Conservation (phyloP, 495 filamentous ascomycete genomes). For the Neurospora sp. region DNA sequence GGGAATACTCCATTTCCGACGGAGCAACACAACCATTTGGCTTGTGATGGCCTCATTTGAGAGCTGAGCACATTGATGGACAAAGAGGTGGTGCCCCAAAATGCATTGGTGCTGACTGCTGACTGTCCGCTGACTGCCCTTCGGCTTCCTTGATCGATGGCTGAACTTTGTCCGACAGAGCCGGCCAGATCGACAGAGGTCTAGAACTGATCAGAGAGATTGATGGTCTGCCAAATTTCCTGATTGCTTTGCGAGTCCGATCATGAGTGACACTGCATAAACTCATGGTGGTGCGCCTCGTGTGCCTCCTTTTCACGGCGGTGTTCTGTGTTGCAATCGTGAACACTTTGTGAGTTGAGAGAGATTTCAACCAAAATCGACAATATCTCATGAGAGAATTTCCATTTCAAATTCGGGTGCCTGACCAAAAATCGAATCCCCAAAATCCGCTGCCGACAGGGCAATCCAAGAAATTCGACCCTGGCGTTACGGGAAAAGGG, state of each 20-base stretch:
- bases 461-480: neutral
- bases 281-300: neutral
- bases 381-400: neutral
- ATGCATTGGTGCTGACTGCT: neutral
- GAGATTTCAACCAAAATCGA: neutral
- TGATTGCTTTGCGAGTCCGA: neutral
- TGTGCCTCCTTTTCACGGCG: neutral
- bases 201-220: neutral
- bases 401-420: neutral
- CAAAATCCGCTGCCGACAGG: neutral
- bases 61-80: neutral
- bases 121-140: neutral
- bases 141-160: neutral
- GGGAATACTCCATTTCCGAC: neutral
- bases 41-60: neutral
- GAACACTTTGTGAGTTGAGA: neutral
- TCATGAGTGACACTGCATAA: neutral
- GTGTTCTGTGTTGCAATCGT: neutral
- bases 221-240: neutral
- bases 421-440: neutral
- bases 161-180: neutral
- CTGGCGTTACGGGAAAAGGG: neutral
- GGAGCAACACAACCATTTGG: neutral
- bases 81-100: neutral
- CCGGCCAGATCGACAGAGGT: neutral